Conservation (phyloP, 106 monocot species). For the Platanthera zijinensis region DNA sequence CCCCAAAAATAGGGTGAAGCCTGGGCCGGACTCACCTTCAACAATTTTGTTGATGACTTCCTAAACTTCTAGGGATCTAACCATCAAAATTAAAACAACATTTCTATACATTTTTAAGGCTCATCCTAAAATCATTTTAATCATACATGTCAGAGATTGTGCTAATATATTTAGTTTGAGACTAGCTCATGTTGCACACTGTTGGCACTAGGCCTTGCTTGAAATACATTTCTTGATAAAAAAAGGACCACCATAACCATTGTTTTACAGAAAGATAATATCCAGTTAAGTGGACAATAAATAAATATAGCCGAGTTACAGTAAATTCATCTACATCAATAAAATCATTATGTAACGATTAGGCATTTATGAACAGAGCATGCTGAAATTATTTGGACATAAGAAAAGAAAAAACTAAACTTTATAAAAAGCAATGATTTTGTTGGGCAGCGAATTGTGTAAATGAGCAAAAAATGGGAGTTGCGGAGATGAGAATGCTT, state of each 20-base stretch:
- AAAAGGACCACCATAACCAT: neutral
- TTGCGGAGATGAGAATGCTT: too few species aligned
- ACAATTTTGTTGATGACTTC: too few species aligned
- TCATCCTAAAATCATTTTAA: too few species aligned
- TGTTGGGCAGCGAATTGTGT: too few species aligned
- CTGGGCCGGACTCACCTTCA: too few species aligned
- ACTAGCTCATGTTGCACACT: neutral
- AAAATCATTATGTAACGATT: neutral
- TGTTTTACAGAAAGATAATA: neutral
- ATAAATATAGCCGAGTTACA: neutral
- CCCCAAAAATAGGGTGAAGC: too few species aligned
- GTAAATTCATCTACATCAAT: neutral
- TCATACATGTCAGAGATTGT: too few species aligned
- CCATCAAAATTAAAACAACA: too few species aligned
- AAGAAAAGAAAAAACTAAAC: neutral
- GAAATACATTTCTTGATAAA: neutral
- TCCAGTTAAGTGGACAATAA: neutral
- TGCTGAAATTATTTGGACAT: neutral
- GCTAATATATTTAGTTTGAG: too few species aligned
- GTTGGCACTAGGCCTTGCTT: neutral
- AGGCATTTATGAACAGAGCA: neutral
- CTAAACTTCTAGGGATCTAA: too few species aligned
- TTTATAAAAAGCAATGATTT: neutral
- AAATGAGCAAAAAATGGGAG: too few species aligned
- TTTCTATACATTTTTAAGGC: too few species aligned